Evolutionary conservation across 495 filamentous ascomycete genomes (phyloP), one percentile per base, ranked within the genome.

Genomic region (Daldinia vernicosa): DNA sequence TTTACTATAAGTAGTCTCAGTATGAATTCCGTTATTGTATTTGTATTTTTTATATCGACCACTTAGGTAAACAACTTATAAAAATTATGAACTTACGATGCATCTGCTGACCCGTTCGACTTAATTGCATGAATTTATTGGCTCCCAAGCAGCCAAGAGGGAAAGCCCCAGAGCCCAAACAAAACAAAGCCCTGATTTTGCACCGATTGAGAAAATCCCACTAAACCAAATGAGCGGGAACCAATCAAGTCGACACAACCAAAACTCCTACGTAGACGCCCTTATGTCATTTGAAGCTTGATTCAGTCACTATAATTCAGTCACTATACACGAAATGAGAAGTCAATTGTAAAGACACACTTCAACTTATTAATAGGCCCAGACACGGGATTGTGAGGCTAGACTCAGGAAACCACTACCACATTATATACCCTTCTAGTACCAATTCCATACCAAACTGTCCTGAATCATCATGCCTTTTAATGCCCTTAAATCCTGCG

Each of bases 141-240:
- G 43, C 43, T 47, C 33, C 27, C 19, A 22, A 40, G 27, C 60
- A 4, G 6, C 27, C 19, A 22, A 40, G 27, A 66, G 8, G 6
- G 15, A 5, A 58, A 35, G 24, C 7, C 37, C 50, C 9, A 5
- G 51, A 35, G 24, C 7, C 37, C 50, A 57, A 43, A 14, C 15
- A 51, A 51, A 9, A 27, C n/a, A 52, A 24, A n/a, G 30, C 33
- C 43, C 27, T 47, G 55, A 54, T 14, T 54, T 70, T 61, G 19
- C 15, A 61, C 28, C 32, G 15, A 27, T 30, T 19, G 50, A 64
- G 61, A 70, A 62, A 71, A 66, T 66, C 55, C 61, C 47, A 58
- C 68, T 71, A 62, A 62, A 47, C 11, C 19, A 2, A 47, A 63
- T 39, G 14, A 35, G 67, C 51, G 69, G 69, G 58, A 71, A 30